These are phyloP conservation scores for Ustilago shanxiensis DNA, from an alignment of 1,284 basidiomycete genomes.

Conservation along the genomic window DNA sequence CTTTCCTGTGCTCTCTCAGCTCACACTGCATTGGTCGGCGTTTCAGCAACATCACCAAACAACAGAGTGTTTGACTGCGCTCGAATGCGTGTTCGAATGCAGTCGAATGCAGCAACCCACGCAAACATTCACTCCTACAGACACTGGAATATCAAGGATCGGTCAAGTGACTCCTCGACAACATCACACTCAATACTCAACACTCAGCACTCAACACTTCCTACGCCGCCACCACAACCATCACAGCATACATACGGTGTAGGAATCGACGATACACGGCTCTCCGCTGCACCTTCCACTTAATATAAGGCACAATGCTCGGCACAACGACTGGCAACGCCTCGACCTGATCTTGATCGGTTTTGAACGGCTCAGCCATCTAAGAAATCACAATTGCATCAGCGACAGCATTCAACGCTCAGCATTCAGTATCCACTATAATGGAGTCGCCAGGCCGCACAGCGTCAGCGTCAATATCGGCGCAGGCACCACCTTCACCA, in stretches of 20 bases:
- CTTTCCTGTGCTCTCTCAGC: neutral
- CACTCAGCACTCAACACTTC: neutral
- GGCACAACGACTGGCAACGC: neutral
- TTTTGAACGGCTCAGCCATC: neutral
- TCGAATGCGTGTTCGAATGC: slow-evolving; percentile 1
- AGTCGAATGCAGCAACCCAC: neutral
- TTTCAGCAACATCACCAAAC: neutral
- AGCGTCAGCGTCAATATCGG: slow-evolving; percentile 4
- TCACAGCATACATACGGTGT: neutral
- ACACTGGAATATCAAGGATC: neutral
- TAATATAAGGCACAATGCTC: neutral
- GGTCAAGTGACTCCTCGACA: neutral
- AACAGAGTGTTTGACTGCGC: no score
- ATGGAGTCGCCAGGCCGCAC: neutral
- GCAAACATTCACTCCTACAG: neutral
- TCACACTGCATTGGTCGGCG: neutral
- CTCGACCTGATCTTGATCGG: slow-evolving; percentile 4
- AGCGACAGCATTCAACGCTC: neutral
- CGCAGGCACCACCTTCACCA: slow-evolving; percentile 11
- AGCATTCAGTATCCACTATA: neutral
- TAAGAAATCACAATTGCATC: neutral
- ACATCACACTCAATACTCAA: neutral
- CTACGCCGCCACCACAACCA: neutral
- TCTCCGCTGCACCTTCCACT: neutral
- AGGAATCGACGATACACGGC: neutral